Evolutionary conservation across 2,329 filamentous ascomycete genomes (phyloP).

Genomic region (Curvularia lunata): DNA sequence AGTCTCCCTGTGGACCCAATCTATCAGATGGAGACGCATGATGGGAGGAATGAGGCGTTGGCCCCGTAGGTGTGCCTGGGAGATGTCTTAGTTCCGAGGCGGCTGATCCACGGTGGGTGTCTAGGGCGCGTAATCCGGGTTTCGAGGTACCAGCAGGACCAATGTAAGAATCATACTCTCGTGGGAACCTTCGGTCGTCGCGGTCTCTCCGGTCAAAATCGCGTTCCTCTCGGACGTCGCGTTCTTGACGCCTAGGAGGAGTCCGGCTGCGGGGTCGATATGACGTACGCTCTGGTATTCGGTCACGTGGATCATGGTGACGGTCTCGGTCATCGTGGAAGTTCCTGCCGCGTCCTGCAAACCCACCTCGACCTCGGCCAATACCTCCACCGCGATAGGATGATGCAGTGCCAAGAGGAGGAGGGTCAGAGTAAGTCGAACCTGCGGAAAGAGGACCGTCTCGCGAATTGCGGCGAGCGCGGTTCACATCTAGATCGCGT

Average conservation of each 20-base stretch:
- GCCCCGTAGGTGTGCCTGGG: constrained; percentile 44
- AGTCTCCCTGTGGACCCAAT: constrained; percentile 37
- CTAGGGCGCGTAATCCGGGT: constrained; percentile 36
- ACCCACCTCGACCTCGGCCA: constrained; percentile 57
- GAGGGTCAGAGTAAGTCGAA: constrained; percentile 70
- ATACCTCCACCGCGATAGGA: constrained; percentile 63
- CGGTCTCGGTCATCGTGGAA: constrained; percentile 59
- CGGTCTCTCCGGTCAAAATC: constrained; percentile 50
- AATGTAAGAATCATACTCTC: constrained; percentile 55
- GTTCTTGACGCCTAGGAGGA: constrained; percentile 62
- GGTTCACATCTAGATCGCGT: constrained; percentile 69
- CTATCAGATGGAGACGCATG: constrained; percentile 45
- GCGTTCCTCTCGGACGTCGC: constrained; percentile 50
- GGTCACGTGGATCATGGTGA: constrained; percentile 52
- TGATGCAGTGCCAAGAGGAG: constrained; percentile 62
- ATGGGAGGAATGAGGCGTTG: constrained; percentile 41
- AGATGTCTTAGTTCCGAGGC: constrained; percentile 40
- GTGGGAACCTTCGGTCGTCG: constrained; percentile 53
- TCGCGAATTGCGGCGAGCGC: constrained; percentile 71
- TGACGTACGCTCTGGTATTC: constrained; percentile 47
- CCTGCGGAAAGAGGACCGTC: constrained; percentile 76
- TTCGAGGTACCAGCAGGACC: constrained; percentile 42
- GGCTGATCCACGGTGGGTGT: constrained; percentile 40
- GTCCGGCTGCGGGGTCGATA: constrained; percentile 70
- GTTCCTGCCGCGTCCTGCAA: constrained; percentile 53